Conservation (phyloP, 352 stramenopile species). For the Globisporangium parvum region DNA sequence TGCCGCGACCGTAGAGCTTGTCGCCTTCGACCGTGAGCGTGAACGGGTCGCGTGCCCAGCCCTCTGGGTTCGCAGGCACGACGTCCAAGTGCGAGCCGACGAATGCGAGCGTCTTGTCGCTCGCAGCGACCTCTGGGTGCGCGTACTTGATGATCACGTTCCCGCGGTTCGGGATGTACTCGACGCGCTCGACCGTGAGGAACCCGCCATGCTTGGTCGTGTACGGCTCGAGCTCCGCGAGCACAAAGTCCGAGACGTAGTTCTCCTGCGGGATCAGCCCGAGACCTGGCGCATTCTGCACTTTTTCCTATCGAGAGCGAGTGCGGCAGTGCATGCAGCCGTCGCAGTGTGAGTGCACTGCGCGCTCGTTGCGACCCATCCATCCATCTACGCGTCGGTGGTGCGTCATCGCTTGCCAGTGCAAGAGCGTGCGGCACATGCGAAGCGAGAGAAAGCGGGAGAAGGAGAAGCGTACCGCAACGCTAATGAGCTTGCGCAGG, state of each 20-base stretch:
- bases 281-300: conserved; percentile 59
- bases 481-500: conserved; percentile 82
- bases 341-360: not conserved
- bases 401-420: too few species aligned
- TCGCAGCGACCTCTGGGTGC: conserved; percentile 27
- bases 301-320: conserved; percentile 33
- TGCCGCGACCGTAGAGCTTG: conserved; percentile 89
- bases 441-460: not conserved
- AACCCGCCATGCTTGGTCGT: conserved; percentile 58
- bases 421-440: not conserved
- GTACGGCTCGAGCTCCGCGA: conserved; percentile 80
- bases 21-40: conserved; percentile 85
- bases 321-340: not conserved
- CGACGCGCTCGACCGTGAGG: conserved; percentile 68
- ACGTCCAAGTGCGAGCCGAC: conserved; percentile 91
- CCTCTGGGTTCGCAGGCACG: conserved; percentile 89
- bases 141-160: conserved; percentile 91
- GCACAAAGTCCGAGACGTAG: conserved; percentile 83
- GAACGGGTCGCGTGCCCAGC: conserved; percentile 88
- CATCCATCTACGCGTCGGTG: too few species aligned
- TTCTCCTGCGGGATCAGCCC: conserved; percentile 84
- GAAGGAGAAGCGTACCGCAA: conserved; percentile 41
- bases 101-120: conserved; percentile 78
- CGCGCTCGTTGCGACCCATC: too few species aligned
- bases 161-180: conserved; percentile 78